Base-by-base conservation (phyloP, 441 rosid genomes). In the Melastoma candidum region DNA sequence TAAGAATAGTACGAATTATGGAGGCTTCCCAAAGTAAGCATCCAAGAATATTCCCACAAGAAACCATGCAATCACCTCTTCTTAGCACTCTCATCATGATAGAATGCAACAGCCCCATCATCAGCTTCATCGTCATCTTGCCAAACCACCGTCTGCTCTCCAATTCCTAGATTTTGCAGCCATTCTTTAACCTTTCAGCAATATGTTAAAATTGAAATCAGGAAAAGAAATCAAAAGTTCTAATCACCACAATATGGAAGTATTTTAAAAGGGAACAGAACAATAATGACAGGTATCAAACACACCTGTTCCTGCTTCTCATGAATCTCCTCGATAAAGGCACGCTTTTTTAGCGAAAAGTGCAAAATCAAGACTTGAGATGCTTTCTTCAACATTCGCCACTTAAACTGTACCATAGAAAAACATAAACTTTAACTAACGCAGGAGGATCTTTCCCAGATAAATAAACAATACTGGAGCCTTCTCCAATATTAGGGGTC, bases 121-220 rank as follows among this genome's bases (percentile, higher is more conserved):
- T 60, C 64, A 0, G 64, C 57, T 46, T 60, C 64, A 43, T 60
- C 57, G 26, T 29, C 46, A 45, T 60, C 64, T 8, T 56, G 64
- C 44, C 51, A 49, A 25, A 60, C 57, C 32, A 51, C 45, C 50
- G 13, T 60, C 36, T 60, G 57, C 43, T 60, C 64, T 7, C 36
- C 64, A 0, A 60, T 52, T 46, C 57, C 64, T 52, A 60, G 32
- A 50, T 57, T 51, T 25, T 60, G 58, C n/a, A 60, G 52, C 64
- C 64, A 60, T 60, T 60, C 64, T 52, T 52, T 60, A 60, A 60
- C 64, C 64, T 60, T 52, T 27, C n/a, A 36, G 13, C 48, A 60
- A 3, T 44, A 44, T 8, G 13, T 11, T 10, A 26, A 26, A 17
- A 44, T 46, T 12, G 59, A 56, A 56, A 1, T 25, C 22, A 26